Conservation (phyloP, 345 rosid genomes). For the Camelina laxa region DNA sequence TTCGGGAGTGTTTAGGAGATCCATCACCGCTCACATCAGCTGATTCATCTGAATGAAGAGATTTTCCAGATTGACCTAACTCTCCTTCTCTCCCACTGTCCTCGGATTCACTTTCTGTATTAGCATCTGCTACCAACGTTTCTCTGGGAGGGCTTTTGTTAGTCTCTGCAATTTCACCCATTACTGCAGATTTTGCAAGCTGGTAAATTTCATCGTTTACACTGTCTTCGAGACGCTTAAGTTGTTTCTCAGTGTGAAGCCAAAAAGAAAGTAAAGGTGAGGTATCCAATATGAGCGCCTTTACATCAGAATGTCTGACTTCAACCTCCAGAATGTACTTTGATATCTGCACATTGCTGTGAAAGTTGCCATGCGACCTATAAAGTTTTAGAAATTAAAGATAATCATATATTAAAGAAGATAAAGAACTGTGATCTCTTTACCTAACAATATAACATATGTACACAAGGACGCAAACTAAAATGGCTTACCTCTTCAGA, state of each 20-base stretch:
- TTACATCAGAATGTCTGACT: slow-evolving; percentile 82
- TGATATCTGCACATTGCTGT: slow-evolving; percentile 56
- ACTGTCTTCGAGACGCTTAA: slow-evolving; percentile 67
- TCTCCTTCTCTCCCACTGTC: slow-evolving; percentile 42
- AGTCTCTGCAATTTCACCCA: slow-evolving; percentile 55
- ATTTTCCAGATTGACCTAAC: slow-evolving; percentile 40
- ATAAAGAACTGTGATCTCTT: slow-evolving; percentile 5
- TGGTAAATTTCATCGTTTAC: slow-evolving; percentile 68
- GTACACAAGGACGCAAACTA: slow-evolving; percentile 23
- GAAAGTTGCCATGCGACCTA: slow-evolving; percentile 64
- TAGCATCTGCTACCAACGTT: slow-evolving; percentile 40
- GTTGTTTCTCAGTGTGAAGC: slow-evolving; percentile 78
- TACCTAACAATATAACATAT: slow-evolving; percentile 19
- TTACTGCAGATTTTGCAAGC: slow-evolving; percentile 65
- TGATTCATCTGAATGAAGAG: slow-evolving; percentile 40
- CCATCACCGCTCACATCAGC: slow-evolving; percentile 29
- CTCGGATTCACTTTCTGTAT: slow-evolving; percentile 44
- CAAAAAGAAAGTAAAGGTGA: slow-evolving; percentile 75
- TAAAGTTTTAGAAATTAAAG: slow-evolving; percentile 31
- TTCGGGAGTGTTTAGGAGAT: slow-evolving; percentile 48
- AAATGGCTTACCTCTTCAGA: slow-evolving; percentile 62
- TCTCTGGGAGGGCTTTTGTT: slow-evolving; percentile 40
- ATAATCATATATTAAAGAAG: slow-evolving; percentile 8
- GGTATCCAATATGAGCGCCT: slow-evolving; percentile 61
- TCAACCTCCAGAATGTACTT: slow-evolving; percentile 73